Percentiles rank a stretch among this genome's conserved stretches.
Evolutionary conservation across 805 yeast genomes (phyloP).

Genomic region (Maudiozyma turicensis): DNA sequence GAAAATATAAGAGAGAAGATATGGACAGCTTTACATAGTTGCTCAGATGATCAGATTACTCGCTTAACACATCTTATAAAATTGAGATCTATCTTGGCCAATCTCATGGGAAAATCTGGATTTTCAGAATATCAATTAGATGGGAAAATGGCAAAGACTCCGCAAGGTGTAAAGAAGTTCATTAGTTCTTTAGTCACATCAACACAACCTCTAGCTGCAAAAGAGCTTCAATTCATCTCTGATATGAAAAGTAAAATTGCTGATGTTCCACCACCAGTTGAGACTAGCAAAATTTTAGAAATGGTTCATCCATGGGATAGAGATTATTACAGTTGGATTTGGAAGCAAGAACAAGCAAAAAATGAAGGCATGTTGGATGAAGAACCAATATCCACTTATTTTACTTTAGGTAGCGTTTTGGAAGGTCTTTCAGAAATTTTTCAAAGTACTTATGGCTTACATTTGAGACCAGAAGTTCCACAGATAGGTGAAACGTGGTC

Average conservation of each 20-base stretch:
- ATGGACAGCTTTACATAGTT: conserved; percentile 68
- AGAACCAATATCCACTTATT: conserved; percentile 38
- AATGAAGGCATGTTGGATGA: not conserved
- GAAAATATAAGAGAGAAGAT: conserved; percentile 51
- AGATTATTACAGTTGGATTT: conserved; percentile 40
- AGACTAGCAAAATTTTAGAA: conserved; percentile 32
- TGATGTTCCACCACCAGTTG: conserved; percentile 10
- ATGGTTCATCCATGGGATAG: conserved; percentile 85
- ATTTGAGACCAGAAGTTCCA: conserved; percentile 56
- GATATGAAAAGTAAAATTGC: conserved; percentile 26
- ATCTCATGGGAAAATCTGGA: conserved; percentile 57
- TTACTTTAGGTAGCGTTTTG: conserved; percentile 79
- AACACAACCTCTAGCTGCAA: conserved; percentile 43
- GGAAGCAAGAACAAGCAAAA: not conserved
- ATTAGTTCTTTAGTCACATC: conserved; percentile 47
- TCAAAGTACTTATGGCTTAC: conserved; percentile 63
- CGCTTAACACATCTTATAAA: conserved; percentile 50
- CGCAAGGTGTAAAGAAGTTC: conserved; percentile 66
- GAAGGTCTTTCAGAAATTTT: conserved; percentile 72
- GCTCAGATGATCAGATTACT: conserved; percentile 51
- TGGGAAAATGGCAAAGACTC: conserved; percentile 83
- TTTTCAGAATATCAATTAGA: conserved; percentile 74
- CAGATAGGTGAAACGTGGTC: conserved; percentile 80
- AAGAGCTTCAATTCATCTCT: conserved; percentile 47
- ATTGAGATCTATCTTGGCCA: conserved; percentile 62